Evolutionary conservation across 257 asterid genomes (phyloP), one percentile per base, ranked within the genome.

Genomic region (Solanum pennellii): DNA sequence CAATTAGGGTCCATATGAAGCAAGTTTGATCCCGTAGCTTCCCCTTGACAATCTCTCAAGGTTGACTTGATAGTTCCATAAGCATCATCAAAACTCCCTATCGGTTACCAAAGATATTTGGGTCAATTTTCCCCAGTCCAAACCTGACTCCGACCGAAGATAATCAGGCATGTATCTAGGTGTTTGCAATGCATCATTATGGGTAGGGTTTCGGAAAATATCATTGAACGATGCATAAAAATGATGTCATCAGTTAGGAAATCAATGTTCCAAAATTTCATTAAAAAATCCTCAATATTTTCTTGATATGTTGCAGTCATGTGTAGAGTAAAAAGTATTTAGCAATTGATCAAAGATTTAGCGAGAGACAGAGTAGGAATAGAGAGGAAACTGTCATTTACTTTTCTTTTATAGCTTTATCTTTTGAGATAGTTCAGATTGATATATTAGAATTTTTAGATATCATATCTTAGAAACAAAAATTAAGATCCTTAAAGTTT

Each of bases 171-270:
- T 12, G n/a, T 85, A 83, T 13, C 85, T 44, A 76, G 89, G 90
- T 9, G 68, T 90, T 35, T 89, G 88, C 72, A 83, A 86, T 16
- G 87, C 93, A 13, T 88, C 86, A 52, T 45, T 91, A 44, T 93
- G 44, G 42, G 90, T 47, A 16, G 92, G 92, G 35, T 44, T 77
- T 25, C 85, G 76, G 25, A 89, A 89, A 44, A 92, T 88, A 90
- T 94, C 98, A 18, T 94, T 94, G 83, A 95, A 91, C 29, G 93
- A 89, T 83, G 93, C 91, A 87, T 95, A 93, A 79, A 95, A 86
- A 93, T 95, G 21, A 95, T 89, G 42, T 90, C 96, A 6, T 91
- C 96, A 25, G 91, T 83, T 14, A 73, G 73, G 10, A 83, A 86
- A 88, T 84, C 92, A 88, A 86, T 88, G n/a, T 86, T 89, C 42